phyloP scores from a whole-genome alignment of 768 basidiomycete genomes.

The Amanita rubescens region DNA sequence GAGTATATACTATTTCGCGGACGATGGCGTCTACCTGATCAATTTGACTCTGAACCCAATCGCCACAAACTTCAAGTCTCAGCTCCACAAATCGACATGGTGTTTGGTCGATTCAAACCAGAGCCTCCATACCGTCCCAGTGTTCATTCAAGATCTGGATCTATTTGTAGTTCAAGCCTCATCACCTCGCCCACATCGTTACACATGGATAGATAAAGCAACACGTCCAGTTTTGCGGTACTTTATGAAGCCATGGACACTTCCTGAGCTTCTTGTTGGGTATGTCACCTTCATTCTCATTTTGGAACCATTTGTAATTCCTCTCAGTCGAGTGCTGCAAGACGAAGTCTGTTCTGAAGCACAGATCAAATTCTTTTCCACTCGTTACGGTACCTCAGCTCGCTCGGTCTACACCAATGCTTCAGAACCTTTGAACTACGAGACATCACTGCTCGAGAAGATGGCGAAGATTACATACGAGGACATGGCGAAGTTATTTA shows the following conservation, averaged over 20 bases:
- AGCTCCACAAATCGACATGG: conserved; percentile 8
- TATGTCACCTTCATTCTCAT: too few species aligned
- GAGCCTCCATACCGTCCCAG: conserved; percentile 6
- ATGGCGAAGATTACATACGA: conserved; percentile 1
- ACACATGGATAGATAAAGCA: conserved; percentile 9
- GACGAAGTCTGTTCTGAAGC: too few species aligned
- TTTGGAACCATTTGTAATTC: too few species aligned
- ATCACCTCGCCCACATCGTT: conserved; percentile 8
- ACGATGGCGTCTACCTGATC: conserved; percentile 10
- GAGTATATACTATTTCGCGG: conserved; percentile 12
- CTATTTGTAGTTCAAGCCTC: conserved; percentile 13
- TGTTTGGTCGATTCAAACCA: conserved; percentile 13
- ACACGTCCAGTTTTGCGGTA: conserved; percentile 4
- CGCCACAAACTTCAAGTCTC: conserved; percentile 7
- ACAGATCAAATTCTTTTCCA: too few species aligned
- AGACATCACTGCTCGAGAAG: conserved; percentile 1
- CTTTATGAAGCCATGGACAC: conserved; percentile 12
- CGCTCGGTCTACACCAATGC: too few species aligned
- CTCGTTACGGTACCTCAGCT: too few species aligned
- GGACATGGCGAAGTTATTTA: conserved; percentile 2
- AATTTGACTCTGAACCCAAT: conserved; percentile 4
- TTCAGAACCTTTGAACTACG: not conserved
- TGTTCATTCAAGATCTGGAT: conserved; percentile 9
- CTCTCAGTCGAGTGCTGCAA: too few species aligned
- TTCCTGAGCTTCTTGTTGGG: conserved; percentile 11